Conservation (phyloP, 345 rosid genomes). For the Acer yangbiense region DNA sequence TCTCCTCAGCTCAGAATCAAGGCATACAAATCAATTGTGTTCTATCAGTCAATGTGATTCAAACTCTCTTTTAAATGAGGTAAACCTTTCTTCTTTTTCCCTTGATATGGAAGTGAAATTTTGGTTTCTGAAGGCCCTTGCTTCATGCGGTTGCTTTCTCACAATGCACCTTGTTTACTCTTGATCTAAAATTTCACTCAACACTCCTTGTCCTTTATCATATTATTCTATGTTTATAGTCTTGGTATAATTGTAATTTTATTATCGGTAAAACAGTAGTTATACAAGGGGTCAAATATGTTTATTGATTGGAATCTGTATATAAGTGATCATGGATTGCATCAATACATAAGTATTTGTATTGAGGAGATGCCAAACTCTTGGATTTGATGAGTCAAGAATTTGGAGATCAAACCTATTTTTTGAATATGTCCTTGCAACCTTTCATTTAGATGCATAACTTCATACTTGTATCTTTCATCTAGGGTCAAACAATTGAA, state of each 20-base stretch:
- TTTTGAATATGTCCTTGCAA: neutral
- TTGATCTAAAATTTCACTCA: neutral
- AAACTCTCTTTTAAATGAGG: conserved; percentile 90
- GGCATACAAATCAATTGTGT: conserved; percentile 84
- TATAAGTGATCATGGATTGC: conserved; percentile 1
- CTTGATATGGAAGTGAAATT: neutral
- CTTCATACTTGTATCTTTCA: neutral
- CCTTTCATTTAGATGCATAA: neutral
- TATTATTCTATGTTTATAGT: neutral
- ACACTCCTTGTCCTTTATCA: neutral
- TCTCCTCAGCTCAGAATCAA: conserved; percentile 84
- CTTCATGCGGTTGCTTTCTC: neutral
- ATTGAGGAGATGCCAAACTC: neutral
- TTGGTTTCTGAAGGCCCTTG: neutral
- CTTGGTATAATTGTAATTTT: neutral
- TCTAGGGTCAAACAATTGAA: neutral
- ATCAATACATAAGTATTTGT: neutral
- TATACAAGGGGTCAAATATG: neutral
- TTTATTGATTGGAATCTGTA: conserved; percentile 1
- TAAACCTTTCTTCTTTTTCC: conserved; percentile 21
- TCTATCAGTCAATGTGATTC: conserved; percentile 94
- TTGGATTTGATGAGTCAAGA: neutral
- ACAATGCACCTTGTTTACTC: neutral
- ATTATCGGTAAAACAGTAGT: conserved; percentile 5
- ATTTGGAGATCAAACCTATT: neutral